Conservation (phyloP, 208 protist genomes). For the Acanthamoeba rhysodes region DNA sequence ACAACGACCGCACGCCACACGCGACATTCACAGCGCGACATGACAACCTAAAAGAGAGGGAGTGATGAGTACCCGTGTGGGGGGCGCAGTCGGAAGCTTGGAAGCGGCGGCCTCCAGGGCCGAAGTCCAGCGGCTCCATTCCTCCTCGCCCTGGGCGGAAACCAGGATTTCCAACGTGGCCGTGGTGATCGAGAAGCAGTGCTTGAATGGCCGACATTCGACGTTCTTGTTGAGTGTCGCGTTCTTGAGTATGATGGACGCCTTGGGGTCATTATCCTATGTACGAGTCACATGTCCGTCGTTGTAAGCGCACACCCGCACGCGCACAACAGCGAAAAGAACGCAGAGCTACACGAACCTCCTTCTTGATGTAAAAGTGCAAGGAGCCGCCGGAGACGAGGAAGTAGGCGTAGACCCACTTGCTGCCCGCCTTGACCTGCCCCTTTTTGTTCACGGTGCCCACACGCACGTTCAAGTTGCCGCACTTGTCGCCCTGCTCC, state of each 20-base stretch:
- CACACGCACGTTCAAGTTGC: slow-evolving; percentile 38
- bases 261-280: slow-evolving; percentile 16
- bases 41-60: background rate
- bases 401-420: slow-evolving; percentile 24
- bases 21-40: background rate
- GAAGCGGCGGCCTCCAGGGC: background rate
- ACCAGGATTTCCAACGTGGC: background rate
- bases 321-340: background rate
- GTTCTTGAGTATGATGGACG: slow-evolving; percentile 11
- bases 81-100: slow-evolving; percentile 3
- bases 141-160: slow-evolving; percentile 1
- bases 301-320: no score
- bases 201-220: slow-evolving; percentile 43
- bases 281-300: background rate
- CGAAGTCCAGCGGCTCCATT: background rate
- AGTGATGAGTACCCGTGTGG: background rate
- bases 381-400: slow-evolving; percentile 24
- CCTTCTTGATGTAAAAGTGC: slow-evolving; percentile 34
- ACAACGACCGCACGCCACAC: background rate
- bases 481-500: background rate
- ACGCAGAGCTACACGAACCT: background rate
- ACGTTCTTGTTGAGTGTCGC: slow-evolving; percentile 22
- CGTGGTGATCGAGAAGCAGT: slow-evolving; percentile 43
- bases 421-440: background rate
- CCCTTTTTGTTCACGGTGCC: slow-evolving; percentile 37